Evolutionary conservation across 495 filamentous ascomycete genomes (phyloP).

Genomic region (Pseudoneurospora amorphoporcata): DNA sequence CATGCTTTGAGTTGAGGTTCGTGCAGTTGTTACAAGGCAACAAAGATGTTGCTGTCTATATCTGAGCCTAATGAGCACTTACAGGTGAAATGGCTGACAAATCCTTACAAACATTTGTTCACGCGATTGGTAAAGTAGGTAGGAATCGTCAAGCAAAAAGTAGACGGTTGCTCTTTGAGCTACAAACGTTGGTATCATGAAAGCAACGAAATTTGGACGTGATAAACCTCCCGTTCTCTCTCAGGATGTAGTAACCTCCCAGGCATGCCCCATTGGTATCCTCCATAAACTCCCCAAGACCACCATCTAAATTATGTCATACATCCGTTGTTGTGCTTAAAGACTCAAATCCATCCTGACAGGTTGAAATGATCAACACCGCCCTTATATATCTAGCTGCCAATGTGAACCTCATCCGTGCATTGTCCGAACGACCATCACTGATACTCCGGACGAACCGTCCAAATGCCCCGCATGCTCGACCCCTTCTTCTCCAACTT

Average conservation of each 20-base stretch:
- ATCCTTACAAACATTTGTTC: not conserved
- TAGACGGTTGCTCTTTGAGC: not conserved
- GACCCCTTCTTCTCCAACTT: conserved; percentile 29
- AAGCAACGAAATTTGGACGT: not conserved
- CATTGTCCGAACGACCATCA: not conserved
- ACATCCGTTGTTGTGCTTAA: not conserved
- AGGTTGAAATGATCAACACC: not conserved
- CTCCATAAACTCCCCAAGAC: not conserved
- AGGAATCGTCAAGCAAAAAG: not conserved
- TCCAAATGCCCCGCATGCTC: conserved; percentile 35
- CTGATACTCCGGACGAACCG: conserved; percentile 20
- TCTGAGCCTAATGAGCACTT: not conserved
- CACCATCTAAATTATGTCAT: not conserved
- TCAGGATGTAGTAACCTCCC: not conserved
- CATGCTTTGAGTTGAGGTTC: not conserved
- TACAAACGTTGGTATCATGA: not conserved
- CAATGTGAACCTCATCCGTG: not conserved
- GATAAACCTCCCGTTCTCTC: not conserved
- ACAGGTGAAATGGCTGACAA: not conserved
- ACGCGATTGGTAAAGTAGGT: not conserved
- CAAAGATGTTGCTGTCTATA: not conserved
- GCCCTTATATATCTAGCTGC: not conserved
- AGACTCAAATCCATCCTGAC: not conserved
- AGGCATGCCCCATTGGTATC: not conserved
- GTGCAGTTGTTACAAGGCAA: not conserved